Evolutionary conservation across 208 protist species (phyloP), one percentile per base, ranked within the genome.

Genomic region (Trypanosoma platydactyli): DNA sequence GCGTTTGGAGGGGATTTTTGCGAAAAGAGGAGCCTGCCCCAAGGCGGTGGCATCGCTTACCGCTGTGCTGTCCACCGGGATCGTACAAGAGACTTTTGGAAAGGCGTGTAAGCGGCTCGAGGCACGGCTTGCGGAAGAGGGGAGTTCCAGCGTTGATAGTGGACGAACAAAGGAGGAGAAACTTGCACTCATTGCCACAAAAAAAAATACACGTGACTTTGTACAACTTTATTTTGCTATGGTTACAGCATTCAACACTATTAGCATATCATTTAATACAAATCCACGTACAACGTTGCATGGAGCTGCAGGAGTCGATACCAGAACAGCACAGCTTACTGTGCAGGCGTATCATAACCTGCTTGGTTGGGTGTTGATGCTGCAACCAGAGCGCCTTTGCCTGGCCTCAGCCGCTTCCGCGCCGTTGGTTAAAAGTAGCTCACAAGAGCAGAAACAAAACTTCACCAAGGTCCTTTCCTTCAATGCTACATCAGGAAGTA

Each of bases 341-440:
- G 53, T 72, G 18, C 54, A 79, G 50, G 59, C 64, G 4, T 89
- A 83, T 66, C 86, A 84, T 70, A 81, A 62, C 67, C 66, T 86
- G 12, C 68, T 89, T 20, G 66, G 77, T 38, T 86, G 83, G 79
- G 64, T 82, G 48, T 41, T 84, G 22, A 79, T 77, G 53, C 66
- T 86, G 57, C 73, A 86, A 29, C 77, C 66, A 16, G 81, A 87
- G 41, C 70, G 81, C 9, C 61, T 74, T 13, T 51, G 53, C 22
- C 65, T 81, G 27, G 65, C 44, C 30, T 45, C 49, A 18, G 40
- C 60, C n/a, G 68, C 54, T 7, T 38, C 24, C n/a, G 58, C 49
- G 0, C 25, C 45, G 12, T 22, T 52, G 3, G 33, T 20, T 49
- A 6, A 35, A 15, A 40, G 44, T n/a, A 44, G 35, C 27, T 63